phyloP scores from a whole-genome alignment of 805 yeast species.

The Lipomyces oligophaga region DNA sequence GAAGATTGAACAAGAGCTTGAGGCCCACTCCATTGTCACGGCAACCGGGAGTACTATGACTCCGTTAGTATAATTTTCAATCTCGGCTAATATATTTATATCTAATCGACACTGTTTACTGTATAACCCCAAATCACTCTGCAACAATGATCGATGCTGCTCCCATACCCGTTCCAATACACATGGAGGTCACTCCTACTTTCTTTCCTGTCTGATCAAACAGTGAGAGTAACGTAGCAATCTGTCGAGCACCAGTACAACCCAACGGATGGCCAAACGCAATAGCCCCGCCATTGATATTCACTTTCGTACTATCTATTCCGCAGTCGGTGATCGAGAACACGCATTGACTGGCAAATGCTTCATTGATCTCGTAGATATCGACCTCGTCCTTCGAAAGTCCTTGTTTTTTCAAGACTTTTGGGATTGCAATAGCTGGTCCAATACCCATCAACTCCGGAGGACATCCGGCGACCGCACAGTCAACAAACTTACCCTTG shows the following conservation, averaged over 20 bases:
- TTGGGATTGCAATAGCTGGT: constrained; percentile 93
- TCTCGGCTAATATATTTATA: no score
- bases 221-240: constrained; percentile 82
- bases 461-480: constrained; percentile 86
- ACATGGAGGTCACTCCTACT: constrained; percentile 91
- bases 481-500: constrained; percentile 73
- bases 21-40: no score
- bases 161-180: constrained; percentile 98
- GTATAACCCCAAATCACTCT: constrained; percentile 58
- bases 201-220: constrained; percentile 62
- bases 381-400: constrained; percentile 62
- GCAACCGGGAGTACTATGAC: no score
- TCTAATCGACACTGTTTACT: no score
- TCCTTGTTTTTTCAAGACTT: constrained; percentile 59
- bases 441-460: constrained; percentile 98
- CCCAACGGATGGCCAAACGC: constrained; percentile 95
- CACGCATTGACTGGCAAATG: constrained; percentile 92
- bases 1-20: no score
- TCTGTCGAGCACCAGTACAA: constrained; percentile 87
- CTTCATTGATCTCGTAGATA: constrained; percentile 80
- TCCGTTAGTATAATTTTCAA: no score
- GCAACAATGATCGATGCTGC: constrained; percentile 84
- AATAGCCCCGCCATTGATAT: constrained; percentile 95
- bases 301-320: constrained; percentile 67
- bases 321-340: constrained; percentile 64